Conservation (phyloP, 306 rosid species). For the Castanea mollissima region DNA sequence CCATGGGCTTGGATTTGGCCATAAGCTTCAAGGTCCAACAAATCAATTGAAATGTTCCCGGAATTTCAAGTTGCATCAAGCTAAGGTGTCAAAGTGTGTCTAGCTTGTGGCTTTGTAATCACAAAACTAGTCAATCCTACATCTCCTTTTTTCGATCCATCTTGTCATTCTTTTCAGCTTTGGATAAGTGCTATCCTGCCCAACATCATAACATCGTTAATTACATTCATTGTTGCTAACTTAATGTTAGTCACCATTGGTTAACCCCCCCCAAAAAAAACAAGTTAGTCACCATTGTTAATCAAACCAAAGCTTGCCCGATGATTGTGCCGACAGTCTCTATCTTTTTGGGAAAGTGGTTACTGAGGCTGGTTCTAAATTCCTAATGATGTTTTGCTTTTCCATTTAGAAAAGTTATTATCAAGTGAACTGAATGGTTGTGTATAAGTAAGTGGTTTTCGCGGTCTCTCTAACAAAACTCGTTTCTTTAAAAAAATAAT, state of each 20-base stretch:
- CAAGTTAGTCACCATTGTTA: too few species aligned
- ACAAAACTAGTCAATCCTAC: not conserved
- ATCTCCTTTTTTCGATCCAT: slow-evolving; percentile 5
- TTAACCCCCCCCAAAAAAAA: too few species aligned
- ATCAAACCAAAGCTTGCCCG: not conserved
- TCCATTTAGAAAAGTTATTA: too few species aligned
- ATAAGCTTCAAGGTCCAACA: slow-evolving; percentile 6
- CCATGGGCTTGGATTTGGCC: slow-evolving; percentile 22
- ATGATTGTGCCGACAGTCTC: not conserved
- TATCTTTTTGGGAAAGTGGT: not conserved
- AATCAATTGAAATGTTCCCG: not conserved
- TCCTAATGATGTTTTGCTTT: not conserved
- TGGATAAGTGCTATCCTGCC: slow-evolving; percentile 8
- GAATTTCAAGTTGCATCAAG: not conserved
- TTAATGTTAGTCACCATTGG: not conserved
- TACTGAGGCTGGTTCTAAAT: not conserved
- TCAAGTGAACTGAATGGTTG: too few species aligned
- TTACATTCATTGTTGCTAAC: not conserved
- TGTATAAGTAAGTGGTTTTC: too few species aligned
- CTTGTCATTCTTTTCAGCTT: not conserved
- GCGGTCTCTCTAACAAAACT: too few species aligned
- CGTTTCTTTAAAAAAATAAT: not conserved
- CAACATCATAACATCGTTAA: not conserved
- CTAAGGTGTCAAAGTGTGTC: not conserved
- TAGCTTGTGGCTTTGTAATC: not conserved